Evolutionary conservation across 495 filamentous ascomycete genomes (phyloP).

Genomic region (Neurospora discreta): DNA sequence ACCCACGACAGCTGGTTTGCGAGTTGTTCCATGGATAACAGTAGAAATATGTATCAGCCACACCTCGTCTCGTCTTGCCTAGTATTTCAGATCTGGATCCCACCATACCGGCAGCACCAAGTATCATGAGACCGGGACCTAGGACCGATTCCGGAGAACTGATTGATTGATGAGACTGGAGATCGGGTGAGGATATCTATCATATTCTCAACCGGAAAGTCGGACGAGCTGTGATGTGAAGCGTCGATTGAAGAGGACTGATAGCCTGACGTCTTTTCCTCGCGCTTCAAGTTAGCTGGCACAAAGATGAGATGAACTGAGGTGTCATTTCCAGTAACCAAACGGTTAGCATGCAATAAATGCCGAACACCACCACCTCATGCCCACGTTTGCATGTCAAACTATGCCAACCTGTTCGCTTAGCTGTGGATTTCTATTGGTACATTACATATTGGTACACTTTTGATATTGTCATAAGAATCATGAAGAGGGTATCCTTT

Average conservation of each 20-base stretch:
- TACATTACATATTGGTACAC: constrained; percentile 21
- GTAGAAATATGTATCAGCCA: neutral
- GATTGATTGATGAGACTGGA: neutral
- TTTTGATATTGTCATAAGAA: constrained; percentile 19
- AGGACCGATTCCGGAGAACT: neutral
- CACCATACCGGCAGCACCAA: neutral
- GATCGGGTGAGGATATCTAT: neutral
- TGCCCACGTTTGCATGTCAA: neutral
- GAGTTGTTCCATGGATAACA: neutral
- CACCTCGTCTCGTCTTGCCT: neutral
- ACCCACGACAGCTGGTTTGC: neutral
- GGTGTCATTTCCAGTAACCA: neutral
- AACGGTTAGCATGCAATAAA: neutral
- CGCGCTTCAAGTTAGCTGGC: neutral
- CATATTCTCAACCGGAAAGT: neutral
- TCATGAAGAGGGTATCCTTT: constrained; percentile 25
- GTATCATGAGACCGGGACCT: neutral
- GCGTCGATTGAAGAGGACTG: neutral
- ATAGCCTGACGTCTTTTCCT: neutral
- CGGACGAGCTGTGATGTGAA: neutral
- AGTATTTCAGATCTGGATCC: neutral
- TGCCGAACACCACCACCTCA: neutral
- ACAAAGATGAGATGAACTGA: neutral
- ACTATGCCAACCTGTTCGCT: neutral
- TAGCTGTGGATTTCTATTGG: constrained; percentile 7